phyloP scores from a whole-genome alignment of 495 filamentous ascomycete genomes.

The Hypoxylon perforatum region DNA sequence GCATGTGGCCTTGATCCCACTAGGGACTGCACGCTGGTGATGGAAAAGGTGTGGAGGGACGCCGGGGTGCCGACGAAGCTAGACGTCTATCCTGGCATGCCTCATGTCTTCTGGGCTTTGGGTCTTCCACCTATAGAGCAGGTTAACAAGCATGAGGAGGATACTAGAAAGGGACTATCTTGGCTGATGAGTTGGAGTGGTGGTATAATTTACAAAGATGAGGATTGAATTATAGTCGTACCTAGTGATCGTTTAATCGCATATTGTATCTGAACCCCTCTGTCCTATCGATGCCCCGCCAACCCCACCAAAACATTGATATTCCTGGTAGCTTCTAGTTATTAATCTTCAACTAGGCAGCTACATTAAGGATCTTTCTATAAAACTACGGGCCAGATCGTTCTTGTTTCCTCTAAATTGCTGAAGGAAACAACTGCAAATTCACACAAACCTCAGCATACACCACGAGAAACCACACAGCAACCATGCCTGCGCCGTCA shows the following conservation, averaged over 20 bases:
- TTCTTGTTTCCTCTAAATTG: neutral
- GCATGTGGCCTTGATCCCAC: slow-evolving; percentile 50
- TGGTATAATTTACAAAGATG: too few relatives aligned
- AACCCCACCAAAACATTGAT: slow-evolving; percentile 48
- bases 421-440: neutral
- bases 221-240: too few relatives aligned
- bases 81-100: slow-evolving; percentile 54
- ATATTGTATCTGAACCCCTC: neutral
- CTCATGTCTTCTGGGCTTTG: too few relatives aligned
- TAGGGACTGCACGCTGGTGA: slow-evolving; percentile 52
- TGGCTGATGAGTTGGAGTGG: slow-evolving; percentile 18
- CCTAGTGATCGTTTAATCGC: slow-evolving; percentile 7
- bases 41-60: slow-evolving; percentile 49
- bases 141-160: slow-evolving; percentile 20
- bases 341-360: slow-evolving; percentile 27
- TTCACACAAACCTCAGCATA: slow-evolving; percentile 4
- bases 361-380: slow-evolving; percentile 20
- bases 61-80: slow-evolving; percentile 45
- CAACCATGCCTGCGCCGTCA: slow-evolving; percentile 75
- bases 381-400: slow-evolving; percentile 2
- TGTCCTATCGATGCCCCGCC: slow-evolving; percentile 36
- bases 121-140: slow-evolving; percentile 48
- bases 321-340: neutral
- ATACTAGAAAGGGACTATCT: slow-evolving; percentile 17
- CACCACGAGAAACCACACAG: slow-evolving; percentile 6